These are phyloP conservation scores for Arthrobotrys entomopaga DNA, from an alignment of 2,329 filamentous ascomycete species.

Conservation along the genomic window DNA sequence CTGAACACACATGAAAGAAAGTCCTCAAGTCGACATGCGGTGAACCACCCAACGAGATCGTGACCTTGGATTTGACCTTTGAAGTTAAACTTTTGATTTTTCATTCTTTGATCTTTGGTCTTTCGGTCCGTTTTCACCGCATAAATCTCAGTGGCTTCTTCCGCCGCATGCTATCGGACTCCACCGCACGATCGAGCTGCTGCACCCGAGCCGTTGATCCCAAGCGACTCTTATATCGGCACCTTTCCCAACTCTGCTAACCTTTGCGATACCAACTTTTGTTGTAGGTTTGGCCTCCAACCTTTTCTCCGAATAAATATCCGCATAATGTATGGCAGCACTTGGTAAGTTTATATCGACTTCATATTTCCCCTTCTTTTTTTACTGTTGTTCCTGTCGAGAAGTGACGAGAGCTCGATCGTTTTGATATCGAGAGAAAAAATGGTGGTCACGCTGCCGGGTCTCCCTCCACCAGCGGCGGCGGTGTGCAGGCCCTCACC, in stretches of 20 bases:
- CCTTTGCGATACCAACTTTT: constrained; percentile 35
- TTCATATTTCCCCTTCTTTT: neutral
- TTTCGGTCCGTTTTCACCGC: neutral
- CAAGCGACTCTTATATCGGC: constrained; percentile 35
- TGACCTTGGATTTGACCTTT: neutral
- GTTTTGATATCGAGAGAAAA: neutral
- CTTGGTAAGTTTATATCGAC: constrained; percentile 36
- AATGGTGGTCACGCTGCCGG: constrained; percentile 41
- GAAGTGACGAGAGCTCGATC: neutral
- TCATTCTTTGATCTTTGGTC: neutral
- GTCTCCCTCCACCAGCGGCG: constrained; percentile 27
- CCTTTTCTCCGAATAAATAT: constrained; percentile 50
- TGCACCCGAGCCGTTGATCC: constrained; percentile 46
- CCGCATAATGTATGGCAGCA: constrained; percentile 55
- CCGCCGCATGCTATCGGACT: constrained; percentile 21
- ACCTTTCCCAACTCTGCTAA: constrained; percentile 38
- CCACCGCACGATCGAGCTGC: constrained; percentile 27
- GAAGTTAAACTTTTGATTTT: no score
- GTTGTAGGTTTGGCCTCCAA: constrained; percentile 43
- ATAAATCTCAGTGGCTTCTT: neutral
- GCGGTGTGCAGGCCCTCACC: constrained; percentile 37
- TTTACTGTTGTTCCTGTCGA: neutral
- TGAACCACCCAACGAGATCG: neutral
- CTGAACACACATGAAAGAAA: constrained; percentile 7
- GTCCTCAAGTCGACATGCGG: no score